Evolutionary conservation across 1,284 basidiomycete genomes (phyloP).

Genomic region (Caloboletus firmus): DNA sequence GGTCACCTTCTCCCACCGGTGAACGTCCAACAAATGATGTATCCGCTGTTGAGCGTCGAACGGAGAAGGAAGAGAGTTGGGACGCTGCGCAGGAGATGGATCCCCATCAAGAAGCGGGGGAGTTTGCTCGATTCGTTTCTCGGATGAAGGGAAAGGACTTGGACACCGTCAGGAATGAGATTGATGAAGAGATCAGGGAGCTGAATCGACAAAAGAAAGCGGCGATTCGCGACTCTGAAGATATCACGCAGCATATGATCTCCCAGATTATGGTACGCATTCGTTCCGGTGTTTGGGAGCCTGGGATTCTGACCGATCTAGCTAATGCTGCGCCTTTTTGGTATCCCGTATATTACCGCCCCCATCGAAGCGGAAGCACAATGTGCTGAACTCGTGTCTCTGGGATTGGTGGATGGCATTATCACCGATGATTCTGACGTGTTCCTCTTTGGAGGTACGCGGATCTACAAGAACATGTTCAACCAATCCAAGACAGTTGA

Average conservation of each 20-base stretch:
- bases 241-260: constrained; percentile 93
- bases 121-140: constrained; percentile 89
- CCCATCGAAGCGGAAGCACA: constrained; percentile 99
- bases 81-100: constrained; percentile 83
- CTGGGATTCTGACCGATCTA: constrained; percentile 30
- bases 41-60: constrained; percentile 2
- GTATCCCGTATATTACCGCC: constrained; percentile 97
- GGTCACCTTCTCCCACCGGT: constrained; percentile 35
- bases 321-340: constrained; percentile 90
- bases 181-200: constrained; percentile 86
- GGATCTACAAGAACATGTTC: constrained; percentile 99
- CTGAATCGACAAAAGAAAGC: constrained; percentile 84
- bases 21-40: constrained; percentile 1
- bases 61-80: constrained; percentile 45
- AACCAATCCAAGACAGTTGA: constrained; percentile 99
- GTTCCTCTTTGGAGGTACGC: constrained; percentile 92
- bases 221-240: constrained; percentile 92
- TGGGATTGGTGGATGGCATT: constrained; percentile 92
- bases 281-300: not conserved
- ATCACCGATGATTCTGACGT: constrained; percentile 99
- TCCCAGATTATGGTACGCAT: constrained; percentile 85
- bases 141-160: constrained; percentile 85
- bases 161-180: constrained; percentile 80
- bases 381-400: constrained; percentile 87
- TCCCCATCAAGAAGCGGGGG: constrained; percentile 79